A percentile compares a stretch with the other conserved stretches of the same genome.
These are phyloP conservation scores for Mimosa bimucronata DNA, from an alignment of 306 rosid genomes.

Conservation along the genomic window DNA sequence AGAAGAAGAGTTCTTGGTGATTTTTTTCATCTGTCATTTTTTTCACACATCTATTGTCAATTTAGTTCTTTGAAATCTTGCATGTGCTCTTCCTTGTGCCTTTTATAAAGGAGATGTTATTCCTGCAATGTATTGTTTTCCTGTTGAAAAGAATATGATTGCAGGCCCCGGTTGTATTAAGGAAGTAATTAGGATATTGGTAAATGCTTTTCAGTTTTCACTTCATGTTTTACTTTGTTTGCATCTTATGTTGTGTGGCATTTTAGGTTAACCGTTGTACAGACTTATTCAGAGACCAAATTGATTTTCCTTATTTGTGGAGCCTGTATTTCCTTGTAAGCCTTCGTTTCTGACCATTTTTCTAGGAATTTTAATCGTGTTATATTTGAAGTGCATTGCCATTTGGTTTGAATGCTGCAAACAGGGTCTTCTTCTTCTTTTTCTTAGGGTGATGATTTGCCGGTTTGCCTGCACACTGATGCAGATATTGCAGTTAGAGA, in stretches of 20 bases:
- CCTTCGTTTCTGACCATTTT: conserved; percentile 19
- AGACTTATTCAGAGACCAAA: conserved; percentile 57
- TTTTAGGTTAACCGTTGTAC: conserved; percentile 63
- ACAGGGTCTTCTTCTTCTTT: not conserved
- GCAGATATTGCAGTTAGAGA: not conserved
- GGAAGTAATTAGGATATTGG: conserved; percentile 39
- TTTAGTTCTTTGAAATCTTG: conserved; percentile 12
- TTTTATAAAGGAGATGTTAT: conserved; percentile 13
- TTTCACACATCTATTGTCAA: conserved; percentile 19
- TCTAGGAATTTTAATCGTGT: not conserved
- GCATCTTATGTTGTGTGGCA: conserved; percentile 41
- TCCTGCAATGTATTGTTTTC: conserved; percentile 26
- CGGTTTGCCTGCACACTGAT: conserved; percentile 13
- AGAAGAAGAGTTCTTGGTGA: conserved; percentile 71
- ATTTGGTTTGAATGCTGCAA: conserved; percentile 31
- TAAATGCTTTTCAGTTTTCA: conserved; percentile 22
- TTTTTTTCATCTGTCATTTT: conserved; percentile 31
- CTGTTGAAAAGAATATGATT: conserved; percentile 38
- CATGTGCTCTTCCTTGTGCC: not conserved
- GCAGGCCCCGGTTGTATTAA: conserved; percentile 35
- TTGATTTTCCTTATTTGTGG: conserved; percentile 50
- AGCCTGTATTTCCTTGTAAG: conserved; percentile 20
- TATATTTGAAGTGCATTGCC: conserved; percentile 8
- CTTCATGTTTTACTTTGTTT: conserved; percentile 36
- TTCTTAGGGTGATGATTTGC: not conserved